Base-by-base conservation (phyloP, 202 grass and related monocot species). In the Panicum virgatum region DNA sequence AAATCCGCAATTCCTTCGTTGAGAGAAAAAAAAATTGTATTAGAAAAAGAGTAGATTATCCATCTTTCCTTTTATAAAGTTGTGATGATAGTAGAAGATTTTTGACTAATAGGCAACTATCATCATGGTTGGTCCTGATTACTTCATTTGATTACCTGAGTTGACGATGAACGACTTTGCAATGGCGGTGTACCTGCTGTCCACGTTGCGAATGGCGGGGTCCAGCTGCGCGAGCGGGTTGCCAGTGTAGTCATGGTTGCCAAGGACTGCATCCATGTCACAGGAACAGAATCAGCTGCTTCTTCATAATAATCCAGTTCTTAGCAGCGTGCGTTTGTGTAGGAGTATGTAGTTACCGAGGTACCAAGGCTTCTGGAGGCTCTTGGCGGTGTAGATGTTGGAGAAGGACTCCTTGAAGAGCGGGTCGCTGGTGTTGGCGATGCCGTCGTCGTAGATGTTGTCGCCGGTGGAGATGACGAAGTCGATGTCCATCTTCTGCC, bases 161-260 rank as follows among this genome's bases (percentile, higher is more conserved):
- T 86, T 80, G 12, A 97, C 82, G 8, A 91, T 88, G 81, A 91
- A 97, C 5, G 91, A 97, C 84, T 92, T 97, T 0, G 76, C 72
- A n/a, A 97, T 80, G 67, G 79, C 88, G 36, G 68, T 86, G 69
- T 81, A 97, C 7, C 94, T 86, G 67, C 79, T 82, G 12, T 97
- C 94, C 22, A 93, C 72, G 0, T 75, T 76, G 25, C 64, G 88
- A 0, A 97, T 86, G 18, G 76, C 75, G 0, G 91, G 9, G 66
- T 79, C 85, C 3, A 90, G 73, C 82, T 97, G 94, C 1, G 94
- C 91, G 7, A 97, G 45, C 3, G 86, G 84, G 43, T 93, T 83
- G 1, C 94, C 94, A 0, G 91, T 91, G 63, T 97, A 97, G 80
- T 97, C 91, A 45, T 97, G 94, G 80, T 97, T 97, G 15, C 94